Evolutionary conservation across 2,329 filamentous ascomycete genomes (phyloP), one percentile per base, ranked within the genome.

Genomic region (Hypoxylon sp.): DNA sequence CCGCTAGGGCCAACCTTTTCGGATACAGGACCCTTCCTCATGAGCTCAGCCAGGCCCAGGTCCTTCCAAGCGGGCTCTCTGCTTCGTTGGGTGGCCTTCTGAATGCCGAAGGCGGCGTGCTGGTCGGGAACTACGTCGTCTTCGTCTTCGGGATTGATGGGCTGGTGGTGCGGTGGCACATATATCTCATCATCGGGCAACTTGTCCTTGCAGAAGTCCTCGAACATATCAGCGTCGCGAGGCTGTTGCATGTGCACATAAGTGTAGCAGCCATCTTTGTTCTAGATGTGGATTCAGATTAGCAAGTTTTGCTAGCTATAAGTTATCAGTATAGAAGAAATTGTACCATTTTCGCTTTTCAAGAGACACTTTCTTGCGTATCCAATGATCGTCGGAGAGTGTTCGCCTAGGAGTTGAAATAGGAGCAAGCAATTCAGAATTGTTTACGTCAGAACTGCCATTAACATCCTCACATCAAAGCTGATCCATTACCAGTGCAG

Each of bases 61-160:
- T 96, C 92, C 75, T 90, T 90, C 92, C 92, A 96, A 6, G 88
- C 89, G 1, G 90, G 85, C 79, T 94, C 91, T 73, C 85, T 86
- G 72, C 83, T 84, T 69, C 86, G 86, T 80, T 93, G 90, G 14
- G 91, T 94, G 8, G 92, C 92, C 71, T 91, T 87, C 78, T 92
- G 89, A 73, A 96, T 96, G 39, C 92, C 93, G 77, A 96, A 96
- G 0, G 92, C 93, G 11, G 92, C 92, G 76, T 96, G 92, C 80
- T 96, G 92, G 78, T 96, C 92, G 0, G 93, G 92, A 3, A 96
- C 92, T 3, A 96, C 91, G 74, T 96, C 92, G 75, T 96, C 93
- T 79, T 96, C 92, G 77, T 96, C 92, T 78, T 96, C 92, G 0
- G 93, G 92, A 76, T 96, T 95, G 75, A 94, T 85, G 41, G 92